phyloP scores from a whole-genome alignment of 345 rosid genomes.

The Hypericum perforatum region DNA sequence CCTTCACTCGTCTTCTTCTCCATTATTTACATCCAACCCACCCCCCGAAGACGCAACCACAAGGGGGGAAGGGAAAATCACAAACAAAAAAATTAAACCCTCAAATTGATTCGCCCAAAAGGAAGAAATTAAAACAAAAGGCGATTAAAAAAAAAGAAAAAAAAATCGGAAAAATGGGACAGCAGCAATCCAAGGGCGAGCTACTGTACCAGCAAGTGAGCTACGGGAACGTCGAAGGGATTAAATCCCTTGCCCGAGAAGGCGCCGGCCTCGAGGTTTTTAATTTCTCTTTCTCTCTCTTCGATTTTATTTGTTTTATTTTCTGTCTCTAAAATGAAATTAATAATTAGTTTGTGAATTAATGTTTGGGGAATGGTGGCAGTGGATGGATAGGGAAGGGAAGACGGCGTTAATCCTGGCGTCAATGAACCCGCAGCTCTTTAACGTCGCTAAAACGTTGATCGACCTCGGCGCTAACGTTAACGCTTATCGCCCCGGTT shows the following conservation, averaged over 20 bases:
- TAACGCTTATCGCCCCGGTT: constrained; percentile 85
- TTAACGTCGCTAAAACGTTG: constrained; percentile 64
- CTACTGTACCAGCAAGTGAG: constrained; percentile 72
- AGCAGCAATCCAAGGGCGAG: constrained; percentile 86
- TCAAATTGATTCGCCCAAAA: no score
- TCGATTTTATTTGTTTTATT: not conserved
- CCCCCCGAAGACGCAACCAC: no score
- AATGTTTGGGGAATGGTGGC: constrained; percentile 6
- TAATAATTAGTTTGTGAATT: not conserved
- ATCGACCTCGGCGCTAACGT: constrained; percentile 80
- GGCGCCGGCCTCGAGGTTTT: constrained; percentile 92
- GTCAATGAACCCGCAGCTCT: constrained; percentile 56
- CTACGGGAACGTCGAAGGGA: constrained; percentile 66
- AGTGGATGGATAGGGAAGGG: constrained; percentile 92
- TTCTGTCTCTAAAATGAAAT: not conserved
- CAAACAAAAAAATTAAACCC: no score
- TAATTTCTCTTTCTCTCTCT: not conserved
- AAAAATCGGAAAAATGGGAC: constrained; percentile 50
- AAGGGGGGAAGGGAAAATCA: no score
- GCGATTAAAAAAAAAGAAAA: no score
- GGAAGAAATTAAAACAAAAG: no score
- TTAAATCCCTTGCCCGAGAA: constrained; percentile 57
- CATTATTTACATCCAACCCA: no score
- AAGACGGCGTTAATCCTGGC: constrained; percentile 87
- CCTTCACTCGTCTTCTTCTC: no score